Base-by-base conservation (phyloP, 2,329 filamentous ascomycete genomes). In the Colletotrichum magnum region DNA sequence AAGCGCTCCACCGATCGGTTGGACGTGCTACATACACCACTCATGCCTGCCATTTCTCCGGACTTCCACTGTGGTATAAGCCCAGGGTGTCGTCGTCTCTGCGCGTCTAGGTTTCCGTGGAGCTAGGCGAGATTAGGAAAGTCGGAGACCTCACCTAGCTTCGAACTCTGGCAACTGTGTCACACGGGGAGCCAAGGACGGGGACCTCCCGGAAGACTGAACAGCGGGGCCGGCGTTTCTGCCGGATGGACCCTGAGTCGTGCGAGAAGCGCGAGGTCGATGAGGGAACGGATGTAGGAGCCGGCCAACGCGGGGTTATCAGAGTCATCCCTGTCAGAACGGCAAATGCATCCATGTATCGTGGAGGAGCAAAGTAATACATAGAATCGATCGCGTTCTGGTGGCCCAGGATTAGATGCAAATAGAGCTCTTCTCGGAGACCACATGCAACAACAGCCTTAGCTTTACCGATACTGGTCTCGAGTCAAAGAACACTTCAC, bases 221-320 rank as follows among this genome's bases (percentile, higher is more conserved):
- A 53, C 50, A 48, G 53, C 61, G 60, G 65, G 54, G 28, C 65
- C 65, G 65, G 65, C 58, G 61, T 48, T 58, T 36, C 26, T 18
- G 53, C 53, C 60, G 65, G 39, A 24, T 41, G 39, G 21, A 51
- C n/a, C 12, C 58, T 57, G 41, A 39, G 16, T 39, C 41, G 32
- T 28, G 21, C 48, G 28, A n/a, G 45, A 13, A n/a, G 28, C 13
- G 57, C 28, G 32, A 39, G 45, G 64, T 43, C 58, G 59, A 43
- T 52, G 39, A 52, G 47, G 10, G 21, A 18, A 2, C 10, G 47
- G 18, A 18, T 12, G 21, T 1, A 10, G 18, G 43, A 18, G 16
- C 18, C 16, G 43, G 10, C 6, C 12, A 16, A n/a, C 7, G 43
- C 32, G 32, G 43, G 18, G 15, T 47, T 47, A 47, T 15, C 21